Evolutionary conservation across 345 rosid genomes (phyloP), one percentile per base, ranked within the genome.

Genomic region (Jatropha curcas): DNA sequence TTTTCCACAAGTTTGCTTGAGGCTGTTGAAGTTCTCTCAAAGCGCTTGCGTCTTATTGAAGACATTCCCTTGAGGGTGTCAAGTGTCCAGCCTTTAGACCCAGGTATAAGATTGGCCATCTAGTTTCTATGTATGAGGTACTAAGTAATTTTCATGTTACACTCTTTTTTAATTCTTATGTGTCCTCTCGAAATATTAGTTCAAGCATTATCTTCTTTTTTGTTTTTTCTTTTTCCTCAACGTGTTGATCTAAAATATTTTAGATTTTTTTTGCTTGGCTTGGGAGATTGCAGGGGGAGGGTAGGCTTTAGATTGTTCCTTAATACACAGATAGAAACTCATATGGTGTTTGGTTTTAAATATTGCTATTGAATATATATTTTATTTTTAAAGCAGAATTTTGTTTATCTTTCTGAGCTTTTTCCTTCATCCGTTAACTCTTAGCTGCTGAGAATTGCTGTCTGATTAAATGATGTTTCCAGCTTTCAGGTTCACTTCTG

Each of bases 401-500:
- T 58, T 41, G 9, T 48, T 30, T 43, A 20, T 28, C 34, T 62
- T 72, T 72, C 9, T 2, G 7, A 4, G 7, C n/a, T 37, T 28
- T 33, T 46, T 16, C 20, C 30, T 45, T 6, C 22, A 13, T 16
- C 2, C 52, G 53, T 43, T 35, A 62, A 4, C 22, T 55, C 28
- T 68, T 34, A 34, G 25, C 39, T 14, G 45, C 60, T 61, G 33
- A 73, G 60, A 66, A 31, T 22, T 52, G n/a, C 35, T 70, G 48
- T 74, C 0, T 67, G 71, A 58, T 72, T 67, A n/a, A n/a, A 41
- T 81, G 51, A 60, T 76, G 37, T 35, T 80, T 20, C 37, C 91
- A 94, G 98, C 98, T 76, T 88, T 92, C 83, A 89, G 97, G 88
- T 83, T 60, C 77, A 88, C 97, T 45, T 88, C 95, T 57, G 98